Evolutionary conservation across 1,139 yeast genomes (phyloP).

Genomic region (Lodderomyces margitis): DNA sequence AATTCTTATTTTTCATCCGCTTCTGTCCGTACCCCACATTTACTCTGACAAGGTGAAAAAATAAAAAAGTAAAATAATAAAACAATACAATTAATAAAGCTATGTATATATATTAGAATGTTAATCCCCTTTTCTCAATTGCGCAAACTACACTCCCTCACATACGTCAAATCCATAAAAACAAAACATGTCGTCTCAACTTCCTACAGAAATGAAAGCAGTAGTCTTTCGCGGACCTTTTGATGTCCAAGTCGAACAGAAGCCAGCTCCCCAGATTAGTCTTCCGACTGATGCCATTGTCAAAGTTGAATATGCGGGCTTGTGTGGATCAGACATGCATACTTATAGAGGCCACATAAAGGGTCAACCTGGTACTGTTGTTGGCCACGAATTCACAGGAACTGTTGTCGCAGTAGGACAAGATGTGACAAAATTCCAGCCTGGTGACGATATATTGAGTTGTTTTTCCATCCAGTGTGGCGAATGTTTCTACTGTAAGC

Average conservation of each 20-base stretch:
- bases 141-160: background rate
- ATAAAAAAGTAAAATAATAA: no score
- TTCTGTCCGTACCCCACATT: no score
- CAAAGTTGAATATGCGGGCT: constrained; percentile 52
- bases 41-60: no score
- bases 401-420: constrained; percentile 38
- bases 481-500: constrained; percentile 51
- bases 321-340: constrained; percentile 65
- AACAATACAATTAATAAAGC: no score
- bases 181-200: constrained; percentile 10
- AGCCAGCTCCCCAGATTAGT: constrained; percentile 43
- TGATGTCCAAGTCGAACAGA: constrained; percentile 40
- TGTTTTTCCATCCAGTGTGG: constrained; percentile 60
- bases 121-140: no score
- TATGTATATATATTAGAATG: no score
- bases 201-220: constrained; percentile 47
- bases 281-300: constrained; percentile 48
- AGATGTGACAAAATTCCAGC: constrained; percentile 30
- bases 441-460: constrained; percentile 48
- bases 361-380: constrained; percentile 33
- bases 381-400: constrained; percentile 55
- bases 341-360: constrained; percentile 56
- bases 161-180: background rate
- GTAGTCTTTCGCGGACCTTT: constrained; percentile 54
- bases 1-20: no score